Conservation (phyloP, 1,139 yeast species). For the Yamadazyma spencermartinsiae region DNA sequence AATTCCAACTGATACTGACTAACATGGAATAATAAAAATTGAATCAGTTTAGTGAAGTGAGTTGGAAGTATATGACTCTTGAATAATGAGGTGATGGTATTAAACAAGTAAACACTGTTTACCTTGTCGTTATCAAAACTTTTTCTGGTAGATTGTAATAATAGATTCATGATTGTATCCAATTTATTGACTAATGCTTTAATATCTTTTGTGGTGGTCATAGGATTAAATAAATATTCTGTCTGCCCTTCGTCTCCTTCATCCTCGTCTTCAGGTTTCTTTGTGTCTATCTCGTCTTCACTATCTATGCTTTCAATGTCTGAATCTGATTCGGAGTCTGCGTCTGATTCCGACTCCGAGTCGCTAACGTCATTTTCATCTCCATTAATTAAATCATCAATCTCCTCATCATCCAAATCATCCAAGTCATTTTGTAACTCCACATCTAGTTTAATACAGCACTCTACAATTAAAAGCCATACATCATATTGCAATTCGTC, state of each 20-base stretch:
- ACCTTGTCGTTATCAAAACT: conserved; percentile 55
- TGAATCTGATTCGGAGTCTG: conserved; percentile 25
- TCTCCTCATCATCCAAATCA: conserved; percentile 75
- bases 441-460: conserved; percentile 86
- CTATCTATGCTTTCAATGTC: conserved; percentile 54
- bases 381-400: conserved; percentile 60
- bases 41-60: conserved; percentile 87
- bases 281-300: conserved; percentile 33
- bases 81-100: conserved; percentile 74
- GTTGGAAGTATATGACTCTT: conserved; percentile 85
- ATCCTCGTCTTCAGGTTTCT: conserved; percentile 23
- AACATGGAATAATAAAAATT: conserved; percentile 77
- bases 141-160: conserved; percentile 51
- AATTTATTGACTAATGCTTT: conserved; percentile 63
- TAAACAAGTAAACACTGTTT: conserved; percentile 63
- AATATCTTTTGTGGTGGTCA: conserved; percentile 53
- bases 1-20: conserved; percentile 82
- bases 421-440: conserved; percentile 88
- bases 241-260: conserved; percentile 28
- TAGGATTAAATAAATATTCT: conserved; percentile 37
- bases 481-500: conserved; percentile 70
- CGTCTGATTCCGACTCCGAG: conserved; percentile 26
- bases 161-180: conserved; percentile 61
- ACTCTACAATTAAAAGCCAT: conserved; percentile 81
- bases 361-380: conserved; percentile 43